phyloP scores from a whole-genome alignment of 1,139 yeast genomes.

The Scheffersomyces stambukii region DNA sequence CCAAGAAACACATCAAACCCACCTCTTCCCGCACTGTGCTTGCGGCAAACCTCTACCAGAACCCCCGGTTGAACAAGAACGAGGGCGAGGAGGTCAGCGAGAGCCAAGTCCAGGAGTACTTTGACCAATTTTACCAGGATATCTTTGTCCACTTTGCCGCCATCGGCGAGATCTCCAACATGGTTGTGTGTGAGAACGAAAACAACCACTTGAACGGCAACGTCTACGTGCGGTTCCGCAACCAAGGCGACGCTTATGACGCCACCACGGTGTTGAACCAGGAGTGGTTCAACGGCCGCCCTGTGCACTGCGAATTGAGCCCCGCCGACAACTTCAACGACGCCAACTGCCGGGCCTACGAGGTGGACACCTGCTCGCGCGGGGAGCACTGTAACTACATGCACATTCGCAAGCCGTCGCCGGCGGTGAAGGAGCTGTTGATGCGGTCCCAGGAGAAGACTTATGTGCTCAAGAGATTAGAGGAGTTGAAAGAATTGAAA shows the following conservation, averaged over 20 bases:
- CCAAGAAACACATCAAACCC: slow-evolving; percentile 73
- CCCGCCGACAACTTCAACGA: slow-evolving; percentile 72
- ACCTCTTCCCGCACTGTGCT: slow-evolving; percentile 62
- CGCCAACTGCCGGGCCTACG: slow-evolving; percentile 73
- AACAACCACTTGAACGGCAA: slow-evolving; percentile 81
- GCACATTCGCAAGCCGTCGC: slow-evolving; percentile 64
- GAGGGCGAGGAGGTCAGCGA: slow-evolving; percentile 24
- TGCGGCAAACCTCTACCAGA: slow-evolving; percentile 65
- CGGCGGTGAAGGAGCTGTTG: slow-evolving; percentile 36
- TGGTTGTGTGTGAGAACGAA: slow-evolving; percentile 79
- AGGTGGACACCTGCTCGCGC: slow-evolving; percentile 59
- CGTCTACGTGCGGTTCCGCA: slow-evolving; percentile 64
- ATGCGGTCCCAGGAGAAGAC: slow-evolving; percentile 35
- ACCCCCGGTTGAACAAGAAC: slow-evolving; percentile 48
- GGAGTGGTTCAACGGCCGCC: slow-evolving; percentile 79
- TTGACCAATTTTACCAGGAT: slow-evolving; percentile 71
- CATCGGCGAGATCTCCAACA: slow-evolving; percentile 59
- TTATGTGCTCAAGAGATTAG: slow-evolving; percentile 12
- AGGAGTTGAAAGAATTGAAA: slow-evolving; percentile 2
- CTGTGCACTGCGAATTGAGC: slow-evolving; percentile 76
- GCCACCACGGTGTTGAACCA: slow-evolving; percentile 64
- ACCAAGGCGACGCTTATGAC: slow-evolving; percentile 53
- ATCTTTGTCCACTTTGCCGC: slow-evolving; percentile 63
- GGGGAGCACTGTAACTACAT: slow-evolving; percentile 85
- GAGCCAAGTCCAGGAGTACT: slow-evolving; percentile 45